Evolutionary conservation across 2,329 filamentous ascomycete genomes (phyloP), one percentile per base, ranked within the genome.

Genomic region (Didymellaceae sp.): DNA sequence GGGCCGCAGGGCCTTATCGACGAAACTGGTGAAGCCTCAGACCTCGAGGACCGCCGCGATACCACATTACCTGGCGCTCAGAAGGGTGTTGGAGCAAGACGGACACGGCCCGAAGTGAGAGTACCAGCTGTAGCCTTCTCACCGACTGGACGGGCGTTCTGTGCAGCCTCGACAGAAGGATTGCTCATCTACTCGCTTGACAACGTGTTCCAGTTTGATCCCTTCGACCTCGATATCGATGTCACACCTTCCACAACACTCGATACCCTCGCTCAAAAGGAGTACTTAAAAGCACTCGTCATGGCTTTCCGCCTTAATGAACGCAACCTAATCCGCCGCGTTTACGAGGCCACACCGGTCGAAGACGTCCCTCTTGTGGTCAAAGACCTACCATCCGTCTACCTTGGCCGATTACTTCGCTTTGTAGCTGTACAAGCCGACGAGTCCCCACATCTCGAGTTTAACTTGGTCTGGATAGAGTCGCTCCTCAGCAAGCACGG

Each of bases 281-380:
- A 96, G 68, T 96, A 90, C 73, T 83, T 97, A 57, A 96, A 94
- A 75, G 93, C 94, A 1, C 79, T 99, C 5, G 86, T 97, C 57
- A 99, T 99, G 94, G 89, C 92, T 1, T 99, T 99, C 81, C 88
- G 95, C 5, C 86, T 99, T 51, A 97, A 96, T 75, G 90, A 96
- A 72, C 82, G 86, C 4, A 84, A 86, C 17, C 80, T 99, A 37
- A 85, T 97, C 55, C 88, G 89, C 62, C 86, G 86, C 45, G 90
- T 97, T 14, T 97, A 96, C 76, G 88, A 95, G 74, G 83, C 85
- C 2, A 87, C 93, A 18, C 92, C 94, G 1, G 80, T 87, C 32
- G 74, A 79, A 2, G 88, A 93, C 59, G 89, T 97, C 37, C 68
- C 83, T 0, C 83, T 96, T 7, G 86, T 96, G 0, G 89, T 96